Evolutionary conservation across 176 grass and related monocot species (phyloP).

Genomic region (Carex pumila): DNA sequence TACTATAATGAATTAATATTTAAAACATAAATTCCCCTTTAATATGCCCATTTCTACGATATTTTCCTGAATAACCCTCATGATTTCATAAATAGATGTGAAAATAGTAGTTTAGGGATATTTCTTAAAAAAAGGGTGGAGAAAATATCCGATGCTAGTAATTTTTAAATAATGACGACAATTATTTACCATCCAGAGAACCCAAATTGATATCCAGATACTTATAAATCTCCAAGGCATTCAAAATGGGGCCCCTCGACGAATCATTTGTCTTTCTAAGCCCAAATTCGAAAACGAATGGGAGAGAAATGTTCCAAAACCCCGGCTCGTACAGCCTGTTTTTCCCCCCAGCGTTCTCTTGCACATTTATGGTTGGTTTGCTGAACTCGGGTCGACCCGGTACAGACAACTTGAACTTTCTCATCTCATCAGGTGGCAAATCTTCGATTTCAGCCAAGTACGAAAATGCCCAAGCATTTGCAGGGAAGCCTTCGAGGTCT

Average conservation of each 20-base stretch:
- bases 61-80: background rate
- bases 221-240: constrained; percentile 93
- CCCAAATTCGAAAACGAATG: constrained; percentile 84
- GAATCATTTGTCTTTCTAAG: constrained; percentile 94
- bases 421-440: constrained; percentile 49
- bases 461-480: constrained; percentile 76
- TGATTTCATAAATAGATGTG: background rate
- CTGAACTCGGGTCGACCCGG: constrained; percentile 68
- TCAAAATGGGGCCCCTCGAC: constrained; percentile 75
- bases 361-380: constrained; percentile 90
- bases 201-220: constrained; percentile 66
- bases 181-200: constrained; percentile 80
- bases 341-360: constrained; percentile 92
- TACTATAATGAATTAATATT: background rate
- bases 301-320: constrained; percentile 65
- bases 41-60: background rate
- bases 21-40: background rate
- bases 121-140: background rate
- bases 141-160: background rate
- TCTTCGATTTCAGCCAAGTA: constrained; percentile 99
- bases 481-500: constrained; percentile 89
- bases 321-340: constrained; percentile 89
- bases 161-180: background rate
- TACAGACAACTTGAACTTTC: constrained; percentile 90
- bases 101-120: background rate